Conservation (phyloP, 805 yeast species). For the Barnettozyma wickerhamii region DNA sequence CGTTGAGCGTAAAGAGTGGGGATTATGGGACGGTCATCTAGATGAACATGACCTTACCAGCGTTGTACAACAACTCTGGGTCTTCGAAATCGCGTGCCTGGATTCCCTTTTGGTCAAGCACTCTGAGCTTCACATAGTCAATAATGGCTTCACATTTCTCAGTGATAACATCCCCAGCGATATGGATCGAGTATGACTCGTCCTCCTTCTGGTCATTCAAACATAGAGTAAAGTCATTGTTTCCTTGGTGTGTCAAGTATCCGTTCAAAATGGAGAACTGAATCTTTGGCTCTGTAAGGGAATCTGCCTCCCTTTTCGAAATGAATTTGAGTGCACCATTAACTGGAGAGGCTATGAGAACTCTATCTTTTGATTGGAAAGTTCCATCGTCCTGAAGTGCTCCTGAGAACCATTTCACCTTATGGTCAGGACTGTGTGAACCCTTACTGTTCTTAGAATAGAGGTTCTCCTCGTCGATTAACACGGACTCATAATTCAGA, state of each 20-base stretch:
- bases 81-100: slow-evolving; percentile 15
- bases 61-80: slow-evolving; percentile 16
- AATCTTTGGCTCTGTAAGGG: background rate
- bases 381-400: background rate
- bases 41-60: slow-evolving; percentile 8
- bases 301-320: background rate
- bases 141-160: slow-evolving; percentile 6
- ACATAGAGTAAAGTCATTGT: slow-evolving; percentile 12
- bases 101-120: slow-evolving; percentile 12
- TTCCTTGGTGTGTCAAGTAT: slow-evolving; percentile 9
- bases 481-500: no score
- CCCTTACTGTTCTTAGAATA: no score
- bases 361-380: background rate
- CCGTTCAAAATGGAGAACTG: slow-evolving; percentile 20
- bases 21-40: no score
- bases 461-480: no score
- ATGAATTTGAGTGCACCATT: slow-evolving; percentile 1
- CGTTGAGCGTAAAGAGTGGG: background rate
- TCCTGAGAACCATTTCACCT: background rate
- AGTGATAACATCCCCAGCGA: background rate
- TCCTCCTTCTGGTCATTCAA: background rate
- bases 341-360: background rate
- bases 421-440: background rate
- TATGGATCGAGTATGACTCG: slow-evolving; percentile 10
- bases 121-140: slow-evolving; percentile 9